phyloP scores from a whole-genome alignment of 768 basidiomycete species.

The Zangia roseola region DNA sequence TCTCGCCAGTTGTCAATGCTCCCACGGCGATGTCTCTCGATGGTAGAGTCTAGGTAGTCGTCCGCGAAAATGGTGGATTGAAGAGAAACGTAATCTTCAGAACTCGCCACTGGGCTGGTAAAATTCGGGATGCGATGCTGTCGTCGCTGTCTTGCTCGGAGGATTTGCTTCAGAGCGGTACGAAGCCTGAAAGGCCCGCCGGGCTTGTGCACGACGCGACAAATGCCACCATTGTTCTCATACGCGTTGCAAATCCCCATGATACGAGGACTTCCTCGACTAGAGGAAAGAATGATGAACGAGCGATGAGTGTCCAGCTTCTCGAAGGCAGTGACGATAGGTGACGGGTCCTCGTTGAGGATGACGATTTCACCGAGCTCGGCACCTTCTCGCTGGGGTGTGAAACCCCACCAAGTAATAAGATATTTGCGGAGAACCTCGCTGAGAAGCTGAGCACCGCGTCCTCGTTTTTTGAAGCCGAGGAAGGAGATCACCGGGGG shows the following conservation, averaged over 20 bases:
- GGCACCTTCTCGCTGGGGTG: constrained; percentile 38
- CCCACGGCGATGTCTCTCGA: constrained; percentile 30
- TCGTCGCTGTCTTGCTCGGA: constrained; percentile 32
- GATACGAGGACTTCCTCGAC: constrained; percentile 61
- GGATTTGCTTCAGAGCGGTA: constrained; percentile 52
- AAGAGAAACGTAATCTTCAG: constrained; percentile 28
- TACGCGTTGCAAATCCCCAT: constrained; percentile 67
- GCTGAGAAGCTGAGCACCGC: constrained; percentile 66
- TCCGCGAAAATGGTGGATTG: constrained; percentile 30
- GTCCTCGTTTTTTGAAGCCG: constrained; percentile 65
- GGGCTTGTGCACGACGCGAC: constrained; percentile 87
- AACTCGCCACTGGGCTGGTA: constrained; percentile 13
- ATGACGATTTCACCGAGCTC: constrained; percentile 71
- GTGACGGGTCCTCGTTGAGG: constrained; percentile 72
- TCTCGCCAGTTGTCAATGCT: constrained; percentile 33
- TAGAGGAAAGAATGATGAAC: constrained; percentile 73
- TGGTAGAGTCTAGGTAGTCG: constrained; percentile 13
- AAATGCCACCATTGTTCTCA: constrained; percentile 82
- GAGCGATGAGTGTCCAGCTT: constrained; percentile 57
- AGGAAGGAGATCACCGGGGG: constrained; percentile 63
- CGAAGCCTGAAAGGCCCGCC: constrained; percentile 78
- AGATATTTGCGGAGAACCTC: constrained; percentile 66
- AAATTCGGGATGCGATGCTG: constrained; percentile 24
- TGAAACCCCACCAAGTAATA: constrained; percentile 75
- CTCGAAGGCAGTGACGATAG: constrained; percentile 56